A percentile compares a stretch with the other conserved stretches of the same genome.
phyloP scores from a whole-genome alignment of 495 filamentous ascomycete genomes.

The Aspergillus diversus region DNA sequence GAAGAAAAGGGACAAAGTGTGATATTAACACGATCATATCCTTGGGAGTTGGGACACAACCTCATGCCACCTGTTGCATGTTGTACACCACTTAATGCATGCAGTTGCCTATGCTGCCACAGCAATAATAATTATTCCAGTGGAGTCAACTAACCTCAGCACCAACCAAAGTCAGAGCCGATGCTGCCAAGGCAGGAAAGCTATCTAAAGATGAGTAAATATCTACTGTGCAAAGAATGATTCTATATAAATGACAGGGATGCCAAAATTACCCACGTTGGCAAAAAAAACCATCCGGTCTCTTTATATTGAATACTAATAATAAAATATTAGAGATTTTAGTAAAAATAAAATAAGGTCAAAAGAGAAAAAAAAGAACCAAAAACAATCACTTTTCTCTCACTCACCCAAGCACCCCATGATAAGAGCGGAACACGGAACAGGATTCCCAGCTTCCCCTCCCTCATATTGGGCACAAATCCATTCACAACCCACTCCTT shows the following conservation, averaged over 20 bases:
- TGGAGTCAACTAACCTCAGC: too few relatives aligned
- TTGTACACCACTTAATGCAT: too few relatives aligned
- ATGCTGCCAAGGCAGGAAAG: too few relatives aligned
- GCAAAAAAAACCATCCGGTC: neutral
- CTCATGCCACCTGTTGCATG: too few relatives aligned
- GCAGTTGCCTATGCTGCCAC: too few relatives aligned
- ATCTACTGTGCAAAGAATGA: too few relatives aligned
- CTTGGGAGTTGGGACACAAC: too few relatives aligned
- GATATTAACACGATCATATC: neutral
- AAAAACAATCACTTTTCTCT: neutral
- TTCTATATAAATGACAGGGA: too few relatives aligned
- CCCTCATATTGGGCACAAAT: conserved; percentile 23
- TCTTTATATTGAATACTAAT: neutral
- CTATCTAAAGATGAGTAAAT: too few relatives aligned
- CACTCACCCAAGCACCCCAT: neutral
- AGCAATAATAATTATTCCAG: too few relatives aligned
- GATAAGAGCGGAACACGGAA: neutral
- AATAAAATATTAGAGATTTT: neutral
- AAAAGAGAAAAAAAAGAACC: neutral
- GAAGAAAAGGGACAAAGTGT: neutral
- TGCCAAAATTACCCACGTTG: too few relatives aligned
- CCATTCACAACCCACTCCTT: neutral
- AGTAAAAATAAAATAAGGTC: neutral
- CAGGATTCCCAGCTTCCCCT: neutral
- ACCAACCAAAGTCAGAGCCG: too few relatives aligned